These are phyloP conservation scores for Penicillium sp. DNA, from an alignment of 2,329 filamentous ascomycete species.

Conservation along the genomic window DNA sequence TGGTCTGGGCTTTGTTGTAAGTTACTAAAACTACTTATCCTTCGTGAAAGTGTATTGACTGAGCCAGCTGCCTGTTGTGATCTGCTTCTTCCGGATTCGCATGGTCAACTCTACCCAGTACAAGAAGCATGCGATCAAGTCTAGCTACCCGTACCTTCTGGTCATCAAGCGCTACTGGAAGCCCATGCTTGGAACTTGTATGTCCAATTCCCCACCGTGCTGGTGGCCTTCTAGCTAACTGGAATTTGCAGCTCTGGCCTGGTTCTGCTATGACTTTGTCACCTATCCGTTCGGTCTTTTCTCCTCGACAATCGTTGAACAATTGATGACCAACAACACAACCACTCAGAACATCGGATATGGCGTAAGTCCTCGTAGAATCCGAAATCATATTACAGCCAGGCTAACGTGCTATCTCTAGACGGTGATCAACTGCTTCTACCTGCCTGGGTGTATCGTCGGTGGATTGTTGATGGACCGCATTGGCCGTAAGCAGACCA, in stretches of 20 bases:
- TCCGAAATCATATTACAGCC: too few species aligned
- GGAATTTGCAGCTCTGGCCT: slow-evolving; percentile 37
- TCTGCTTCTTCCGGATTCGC: slow-evolving; percentile 55
- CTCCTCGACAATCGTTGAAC: slow-evolving; percentile 53
- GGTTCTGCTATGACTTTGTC: slow-evolving; percentile 59
- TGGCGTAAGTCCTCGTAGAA: slow-evolving; percentile 12
- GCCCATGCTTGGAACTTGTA: slow-evolving; percentile 49
- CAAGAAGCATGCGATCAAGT: slow-evolving; percentile 48
- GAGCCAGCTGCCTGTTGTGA: slow-evolving; percentile 45
- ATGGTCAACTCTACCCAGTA: slow-evolving; percentile 56
- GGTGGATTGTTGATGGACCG: slow-evolving; percentile 52
- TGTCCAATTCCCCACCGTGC: background rate
- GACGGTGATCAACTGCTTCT: slow-evolving; percentile 53
- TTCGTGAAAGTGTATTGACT: background rate
- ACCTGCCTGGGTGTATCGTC: slow-evolving; percentile 50
- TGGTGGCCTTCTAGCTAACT: background rate
- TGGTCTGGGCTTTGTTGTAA: slow-evolving; percentile 48
- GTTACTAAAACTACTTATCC: background rate
- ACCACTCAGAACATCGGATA: slow-evolving; percentile 36
- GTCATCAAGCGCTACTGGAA: slow-evolving; percentile 52
- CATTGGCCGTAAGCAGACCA: slow-evolving; percentile 53
- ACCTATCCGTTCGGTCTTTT: slow-evolving; percentile 58
- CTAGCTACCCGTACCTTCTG: slow-evolving; percentile 49
- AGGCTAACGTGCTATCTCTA: slow-evolving; percentile 28
- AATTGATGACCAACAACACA: slow-evolving; percentile 44